Base-by-base conservation (phyloP, 192 early-diverging fungal species). In the Lobulomyces angularis region DNA sequence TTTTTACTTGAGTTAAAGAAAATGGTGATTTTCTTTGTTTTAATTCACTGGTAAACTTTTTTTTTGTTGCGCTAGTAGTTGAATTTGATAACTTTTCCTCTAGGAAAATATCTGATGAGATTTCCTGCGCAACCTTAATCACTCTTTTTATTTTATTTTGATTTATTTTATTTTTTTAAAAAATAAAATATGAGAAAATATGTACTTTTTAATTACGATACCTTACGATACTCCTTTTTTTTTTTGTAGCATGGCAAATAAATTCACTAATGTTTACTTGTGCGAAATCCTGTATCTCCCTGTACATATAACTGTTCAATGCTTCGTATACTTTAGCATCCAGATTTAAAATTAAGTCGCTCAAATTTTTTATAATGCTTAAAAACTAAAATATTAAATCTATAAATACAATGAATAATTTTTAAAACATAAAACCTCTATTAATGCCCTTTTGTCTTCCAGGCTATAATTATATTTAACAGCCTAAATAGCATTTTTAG, bases 351-450 rank as follows among this genome's bases (percentile, higher is more conserved):
- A 70, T 31, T 25, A 46, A 17, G 8, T 29, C 16, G 5, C 49
- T 14, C 22, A 70, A 43, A 31, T 35, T 42, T 39, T 70, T 71
- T 46, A 71, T 66, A 58, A 71, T 71, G 22, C 49, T 30, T 16
- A 71, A 55, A 44, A 48, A 56, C 55, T 64, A 18, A 26, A 6
- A n/a, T 28, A 3, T 41, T n/a, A 19, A 5, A n/a, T 25, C 25
- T 37, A 9, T 22, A 4, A 3, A 14, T 18, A 29, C 14, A 8
- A 55, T 12, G 8, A 5, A 39, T 19, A 14, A 41, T 14, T n/a
- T 26, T n/a, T 27, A 8, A 18, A 1, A 3, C 27, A 9, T 14
- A 16, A 25, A 37, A 64, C 64, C 52, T 69, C 57, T 27, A 73
- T 52, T 8, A 74, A 37, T 9, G 53, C 54, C 12, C 28, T 20